These are phyloP conservation scores for Tetraselmis chui DNA, from an alignment of 139 green algal species.

Conservation along the genomic window DNA sequence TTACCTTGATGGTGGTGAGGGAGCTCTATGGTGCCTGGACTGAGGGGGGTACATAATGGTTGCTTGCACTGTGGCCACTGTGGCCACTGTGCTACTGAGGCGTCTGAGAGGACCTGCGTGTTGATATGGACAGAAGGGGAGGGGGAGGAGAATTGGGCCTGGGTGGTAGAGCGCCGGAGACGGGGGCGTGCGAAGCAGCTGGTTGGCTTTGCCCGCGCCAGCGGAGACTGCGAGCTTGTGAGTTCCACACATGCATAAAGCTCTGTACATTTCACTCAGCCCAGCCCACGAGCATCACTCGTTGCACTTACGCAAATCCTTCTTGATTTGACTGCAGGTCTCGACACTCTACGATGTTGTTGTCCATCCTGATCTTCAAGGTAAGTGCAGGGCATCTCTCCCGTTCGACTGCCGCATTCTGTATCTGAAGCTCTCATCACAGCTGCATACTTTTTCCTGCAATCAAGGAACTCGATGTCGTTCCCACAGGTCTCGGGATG, in stretches of 20 bases:
- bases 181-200: background rate
- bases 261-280: background rate
- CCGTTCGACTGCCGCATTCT: no score
- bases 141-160: background rate
- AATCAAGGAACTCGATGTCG: no score
- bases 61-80: no score
- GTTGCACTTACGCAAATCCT: background rate
- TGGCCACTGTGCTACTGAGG: no score
- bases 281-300: background rate
- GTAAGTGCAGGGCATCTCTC: background rate
- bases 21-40: no score
- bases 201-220: background rate
- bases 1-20: background rate
- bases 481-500: background rate
- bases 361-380: background rate
- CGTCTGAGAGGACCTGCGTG: no score
- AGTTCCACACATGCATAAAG: background rate
- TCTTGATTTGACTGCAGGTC: background rate
- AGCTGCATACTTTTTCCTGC: no score
- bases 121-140: no score
- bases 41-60: no score
- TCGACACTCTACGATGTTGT: background rate
- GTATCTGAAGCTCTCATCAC: no score
- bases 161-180: background rate
- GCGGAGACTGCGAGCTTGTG: background rate